phyloP scores from a whole-genome alignment of 768 basidiomycete genomes.

The Boletus speciosus region DNA sequence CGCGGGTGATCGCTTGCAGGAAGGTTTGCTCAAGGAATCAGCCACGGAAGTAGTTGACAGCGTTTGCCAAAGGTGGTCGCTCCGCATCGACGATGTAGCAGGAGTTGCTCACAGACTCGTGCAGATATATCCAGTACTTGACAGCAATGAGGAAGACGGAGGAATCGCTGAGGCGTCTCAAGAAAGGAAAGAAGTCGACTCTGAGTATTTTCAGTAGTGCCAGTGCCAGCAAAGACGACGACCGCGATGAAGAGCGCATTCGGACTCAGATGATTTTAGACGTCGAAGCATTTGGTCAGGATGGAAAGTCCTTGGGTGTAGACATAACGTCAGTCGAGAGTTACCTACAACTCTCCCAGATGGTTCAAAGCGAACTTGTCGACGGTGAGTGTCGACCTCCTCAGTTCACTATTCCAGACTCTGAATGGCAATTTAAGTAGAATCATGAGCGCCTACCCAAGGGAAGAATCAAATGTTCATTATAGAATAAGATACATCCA shows the following conservation, averaged over 20 bases:
- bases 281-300: constrained; percentile 77
- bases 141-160: constrained; percentile 89
- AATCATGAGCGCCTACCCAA: constrained; percentile 5
- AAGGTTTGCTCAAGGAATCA: constrained; percentile 47
- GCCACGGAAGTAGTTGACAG: constrained; percentile 66
- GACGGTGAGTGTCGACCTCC: constrained; percentile 29
- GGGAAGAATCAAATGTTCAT: not conserved
- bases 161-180: constrained; percentile 79
- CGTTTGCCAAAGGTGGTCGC: constrained; percentile 58
- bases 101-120: not conserved
- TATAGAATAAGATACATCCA: constrained; percentile 6
- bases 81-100: not conserved
- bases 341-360: constrained; percentile 54
- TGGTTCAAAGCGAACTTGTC: constrained; percentile 47
- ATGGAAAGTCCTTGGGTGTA: constrained; percentile 69
- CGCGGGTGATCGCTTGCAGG: constrained; percentile 55
- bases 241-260: constrained; percentile 86
- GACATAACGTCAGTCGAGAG: constrained; percentile 49
- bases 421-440: constrained; percentile 7
- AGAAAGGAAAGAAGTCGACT: constrained; percentile 77
- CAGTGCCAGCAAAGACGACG: constrained; percentile 51
- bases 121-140: constrained; percentile 77
- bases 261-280: constrained; percentile 79
- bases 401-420: not conserved
- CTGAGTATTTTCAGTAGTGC: constrained; percentile 76